Evolutionary conservation across 192 early-diverging fungal species (phyloP).

Genomic region (Cetraspora pellucida): DNA sequence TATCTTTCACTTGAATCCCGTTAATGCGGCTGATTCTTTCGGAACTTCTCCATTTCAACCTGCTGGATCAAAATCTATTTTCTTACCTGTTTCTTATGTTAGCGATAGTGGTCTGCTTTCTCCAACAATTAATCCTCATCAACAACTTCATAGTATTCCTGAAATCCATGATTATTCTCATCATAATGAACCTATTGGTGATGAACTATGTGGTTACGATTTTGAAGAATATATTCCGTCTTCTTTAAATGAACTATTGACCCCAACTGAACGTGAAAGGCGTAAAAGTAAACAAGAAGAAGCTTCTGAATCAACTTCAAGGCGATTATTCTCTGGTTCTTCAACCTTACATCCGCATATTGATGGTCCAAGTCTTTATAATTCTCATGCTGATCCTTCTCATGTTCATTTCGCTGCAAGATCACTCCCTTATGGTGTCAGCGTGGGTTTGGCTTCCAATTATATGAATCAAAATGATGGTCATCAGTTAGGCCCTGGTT

Average conservation of each 20-base stretch:
- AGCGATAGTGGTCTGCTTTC: constrained; percentile 38
- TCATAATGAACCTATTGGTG: constrained; percentile 9
- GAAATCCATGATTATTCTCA: constrained; percentile 36
- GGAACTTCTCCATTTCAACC: constrained; percentile 42
- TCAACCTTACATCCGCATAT: constrained; percentile 25
- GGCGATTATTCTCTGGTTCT: constrained; percentile 6
- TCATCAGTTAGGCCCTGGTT: neutral
- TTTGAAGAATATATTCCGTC: constrained; percentile 53
- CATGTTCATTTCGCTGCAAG: constrained; percentile 31
- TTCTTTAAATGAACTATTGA: constrained; percentile 58
- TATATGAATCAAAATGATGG: constrained; percentile 17
- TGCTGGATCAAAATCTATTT: constrained; percentile 39
- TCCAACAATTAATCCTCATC: constrained; percentile 27
- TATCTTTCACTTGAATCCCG: constrained; percentile 39
- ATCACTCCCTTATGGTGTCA: constrained; percentile 21
- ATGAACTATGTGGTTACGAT: constrained; percentile 23
- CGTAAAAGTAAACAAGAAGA: constrained; percentile 48
- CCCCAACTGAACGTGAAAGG: constrained; percentile 48
- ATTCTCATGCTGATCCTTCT: constrained; percentile 20
- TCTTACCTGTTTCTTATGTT: constrained; percentile 42
- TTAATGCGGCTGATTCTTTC: constrained; percentile 18
- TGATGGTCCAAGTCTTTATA: neutral
- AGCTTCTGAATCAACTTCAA: constrained; percentile 5
- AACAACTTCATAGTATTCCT: constrained; percentile 48
- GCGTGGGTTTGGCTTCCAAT: constrained; percentile 12